phyloP scores from a whole-genome alignment of 2,329 filamentous ascomycete genomes.

The Colletotrichum gigasporum region DNA sequence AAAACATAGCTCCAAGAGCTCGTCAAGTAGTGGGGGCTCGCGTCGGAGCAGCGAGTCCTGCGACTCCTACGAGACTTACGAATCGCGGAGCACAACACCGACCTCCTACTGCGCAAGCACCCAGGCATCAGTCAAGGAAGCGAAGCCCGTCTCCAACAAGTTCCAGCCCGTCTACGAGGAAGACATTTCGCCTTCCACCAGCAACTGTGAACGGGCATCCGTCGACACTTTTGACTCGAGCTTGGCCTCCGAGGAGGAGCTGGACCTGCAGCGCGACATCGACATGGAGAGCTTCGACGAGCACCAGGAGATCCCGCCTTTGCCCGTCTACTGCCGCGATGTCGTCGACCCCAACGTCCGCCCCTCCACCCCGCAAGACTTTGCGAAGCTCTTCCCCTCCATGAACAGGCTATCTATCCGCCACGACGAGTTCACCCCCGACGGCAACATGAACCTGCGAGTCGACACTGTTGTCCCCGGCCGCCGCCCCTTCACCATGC shows the following conservation, averaged over 20 bases:
- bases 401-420: constrained; percentile 81
- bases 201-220: constrained; percentile 65
- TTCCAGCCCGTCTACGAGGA: constrained; percentile 36
- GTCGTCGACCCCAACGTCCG: constrained; percentile 72
- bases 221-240: constrained; percentile 85
- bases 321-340: constrained; percentile 70
- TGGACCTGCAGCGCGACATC: constrained; percentile 44
- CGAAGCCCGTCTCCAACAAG: constrained; percentile 23
- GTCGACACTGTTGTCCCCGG: constrained; percentile 80
- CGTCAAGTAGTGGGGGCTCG: constrained; percentile 50
- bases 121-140: constrained; percentile 46
- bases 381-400: constrained; percentile 87
- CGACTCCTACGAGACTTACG: constrained; percentile 51
- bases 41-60: constrained; percentile 54
- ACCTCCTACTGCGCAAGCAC: constrained; percentile 56
- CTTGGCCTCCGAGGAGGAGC: constrained; percentile 67
- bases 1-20: constrained; percentile 48
- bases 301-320: constrained; percentile 53
- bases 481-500: constrained; percentile 72
- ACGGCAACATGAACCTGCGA: constrained; percentile 97
- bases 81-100: constrained; percentile 57
- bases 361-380: constrained; percentile 82
- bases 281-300: constrained; percentile 43
- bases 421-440: constrained; percentile 88
- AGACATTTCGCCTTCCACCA: constrained; percentile 52